Percentiles rank a stretch among this genome's conserved stretches.
Conservation (phyloP, 306 rosid species). For the Hippophae gyantsensis region DNA sequence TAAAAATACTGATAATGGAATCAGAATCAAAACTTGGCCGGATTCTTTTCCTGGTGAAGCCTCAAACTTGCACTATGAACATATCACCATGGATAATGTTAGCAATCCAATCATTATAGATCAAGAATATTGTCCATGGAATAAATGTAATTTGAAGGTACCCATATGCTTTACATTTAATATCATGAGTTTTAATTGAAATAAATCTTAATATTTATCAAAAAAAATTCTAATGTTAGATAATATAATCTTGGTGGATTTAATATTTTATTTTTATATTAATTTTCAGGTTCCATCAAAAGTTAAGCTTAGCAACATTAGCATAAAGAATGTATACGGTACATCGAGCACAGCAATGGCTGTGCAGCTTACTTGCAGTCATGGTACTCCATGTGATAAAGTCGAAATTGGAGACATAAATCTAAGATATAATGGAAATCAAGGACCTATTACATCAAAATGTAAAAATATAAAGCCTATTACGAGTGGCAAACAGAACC, state of each 20-base stretch:
- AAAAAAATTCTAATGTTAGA: too few species aligned
- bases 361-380: conserved; percentile 31
- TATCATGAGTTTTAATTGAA: background rate
- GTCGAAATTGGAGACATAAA: conserved; percentile 22
- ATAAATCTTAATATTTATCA: too few species aligned
- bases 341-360: conserved; percentile 20
- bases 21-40: conserved; percentile 22
- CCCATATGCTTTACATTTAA: too few species aligned
- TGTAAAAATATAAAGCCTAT: conserved; percentile 30
- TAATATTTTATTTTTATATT: too few species aligned
- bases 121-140: conserved; percentile 28
- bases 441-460: conserved; percentile 11
- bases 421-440: conserved; percentile 13
- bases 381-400: conserved; percentile 24
- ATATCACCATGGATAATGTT: conserved; percentile 14
- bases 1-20: conserved; percentile 10
- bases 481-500: background rate
- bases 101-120: conserved; percentile 18
- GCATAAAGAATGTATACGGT: conserved; percentile 32
- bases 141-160: conserved; percentile 26
- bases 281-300: conserved; percentile 22
- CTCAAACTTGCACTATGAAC: conserved; percentile 15
- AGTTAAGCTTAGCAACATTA: conserved; percentile 36
- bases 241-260: background rate
- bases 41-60: background rate